Percentiles rank a stretch among this genome's conserved stretches.
Conservation (phyloP, 2,329 filamentous ascomycete genomes). For the Pseudocercospora fuligena region DNA sequence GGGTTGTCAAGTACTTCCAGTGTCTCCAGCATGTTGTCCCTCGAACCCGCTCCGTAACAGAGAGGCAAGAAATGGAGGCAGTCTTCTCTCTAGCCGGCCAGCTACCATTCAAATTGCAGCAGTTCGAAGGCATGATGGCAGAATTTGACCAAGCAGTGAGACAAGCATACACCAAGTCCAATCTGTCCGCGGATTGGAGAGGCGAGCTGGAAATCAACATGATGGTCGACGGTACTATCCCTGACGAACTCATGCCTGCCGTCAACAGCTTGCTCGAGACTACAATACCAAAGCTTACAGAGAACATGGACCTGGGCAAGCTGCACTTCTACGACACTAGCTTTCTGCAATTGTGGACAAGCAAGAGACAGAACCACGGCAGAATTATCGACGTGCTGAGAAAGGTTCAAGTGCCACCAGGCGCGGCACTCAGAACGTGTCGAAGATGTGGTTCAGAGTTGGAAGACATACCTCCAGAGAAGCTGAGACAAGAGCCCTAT, state of each 20-base stretch:
- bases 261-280: slow-evolving; percentile 55
- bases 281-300: slow-evolving; percentile 61
- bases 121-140: slow-evolving; percentile 54
- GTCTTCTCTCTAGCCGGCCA: slow-evolving; percentile 58
- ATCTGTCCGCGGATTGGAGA: slow-evolving; percentile 51
- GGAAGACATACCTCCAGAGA: slow-evolving; percentile 48
- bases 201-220: slow-evolving; percentile 58
- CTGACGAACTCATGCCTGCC: slow-evolving; percentile 55
- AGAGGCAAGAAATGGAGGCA: slow-evolving; percentile 54
- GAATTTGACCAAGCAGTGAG: slow-evolving; percentile 71
- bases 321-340: slow-evolving; percentile 75
- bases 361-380: slow-evolving; percentile 43
- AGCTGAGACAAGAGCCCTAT: slow-evolving; percentile 25
- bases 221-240: slow-evolving; percentile 57
- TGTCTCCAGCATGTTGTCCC: slow-evolving; percentile 26
- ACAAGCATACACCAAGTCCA: slow-evolving; percentile 57
- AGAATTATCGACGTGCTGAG: slow-evolving; percentile 60
- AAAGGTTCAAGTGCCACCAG: slow-evolving; percentile 51
- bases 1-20: slow-evolving; percentile 51
- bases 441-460: slow-evolving; percentile 52
- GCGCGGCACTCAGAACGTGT: slow-evolving; percentile 46
- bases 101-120: slow-evolving; percentile 51
- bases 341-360: slow-evolving; percentile 59
- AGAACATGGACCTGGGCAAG: slow-evolving; percentile 65
- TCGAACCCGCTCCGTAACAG: slow-evolving; percentile 57